Evolutionary conservation across 2,329 filamentous ascomycete genomes (phyloP), one percentile per base, ranked within the genome.

Genomic region (Botrytis elliptica): DNA sequence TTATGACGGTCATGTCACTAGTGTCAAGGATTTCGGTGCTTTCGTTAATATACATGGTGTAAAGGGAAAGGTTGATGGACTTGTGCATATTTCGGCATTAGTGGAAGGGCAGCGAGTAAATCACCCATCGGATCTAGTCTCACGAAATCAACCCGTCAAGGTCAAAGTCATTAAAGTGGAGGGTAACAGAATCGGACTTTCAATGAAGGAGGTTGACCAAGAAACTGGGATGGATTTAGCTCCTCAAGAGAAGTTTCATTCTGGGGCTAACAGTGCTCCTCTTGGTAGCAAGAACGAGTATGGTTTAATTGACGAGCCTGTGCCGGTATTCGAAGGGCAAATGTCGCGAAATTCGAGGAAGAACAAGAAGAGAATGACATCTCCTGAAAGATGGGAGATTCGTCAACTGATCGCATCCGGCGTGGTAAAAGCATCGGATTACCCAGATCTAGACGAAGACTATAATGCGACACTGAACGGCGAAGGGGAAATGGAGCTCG

Each of bases 161-260:
- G 93, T 98, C 78, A 99, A 99, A 82, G 92, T 99, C 38, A 86
- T 92, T 79, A 97, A 93, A 80, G 91, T 97, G 71, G 93, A 98
- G 80, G 91, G 92, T 6, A 89, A 86, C 71, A 88, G 93, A 42
- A 91, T 98, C 79, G 95, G 94, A 0, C 84, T 99, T 9, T 97
- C 95, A 0, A 98, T 99, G 95, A 97, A 97, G 80, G 95, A 98
- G 75, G 95, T 98, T 25, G 95, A 99, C 78, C 96, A 99, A 82
- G 88, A 89, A 44, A 95, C 93, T 4, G 96, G 96, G 9, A 88
- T 90, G 80, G 96, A 99, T 80, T 84, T 97, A 57, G 89, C 91
- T 44, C 94, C 95, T 0, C 90, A 95, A 76, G 88, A 88, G 74
- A 88, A 92, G 65, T 89, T 98, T 79, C 91, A 92, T 44, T 96